Conservation (phyloP, 2,329 filamentous ascomycete genomes). For the Rugonectria rugulosa region DNA sequence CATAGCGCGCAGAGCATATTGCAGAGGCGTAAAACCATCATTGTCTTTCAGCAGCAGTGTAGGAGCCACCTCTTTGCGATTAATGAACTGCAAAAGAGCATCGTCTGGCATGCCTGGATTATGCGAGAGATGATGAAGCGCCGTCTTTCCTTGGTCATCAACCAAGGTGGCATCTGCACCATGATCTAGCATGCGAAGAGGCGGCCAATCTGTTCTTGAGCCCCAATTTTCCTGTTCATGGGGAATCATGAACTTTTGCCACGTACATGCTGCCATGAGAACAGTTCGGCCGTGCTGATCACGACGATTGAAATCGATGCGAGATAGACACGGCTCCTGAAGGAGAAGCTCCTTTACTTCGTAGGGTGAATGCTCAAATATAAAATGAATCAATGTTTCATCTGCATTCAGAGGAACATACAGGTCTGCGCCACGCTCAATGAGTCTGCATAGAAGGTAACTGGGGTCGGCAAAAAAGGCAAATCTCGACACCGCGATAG, state of each 20-base stretch:
- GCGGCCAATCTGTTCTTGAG: background rate
- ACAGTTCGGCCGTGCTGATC: conserved; percentile 28
- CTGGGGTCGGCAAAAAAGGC: no score
- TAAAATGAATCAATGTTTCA: conserved; percentile 27
- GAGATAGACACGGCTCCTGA: conserved; percentile 23
- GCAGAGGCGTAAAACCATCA: conserved; percentile 19
- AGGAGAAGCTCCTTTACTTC: conserved; percentile 1
- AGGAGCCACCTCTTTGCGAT: conserved; percentile 19
- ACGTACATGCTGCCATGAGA: conserved; percentile 30
- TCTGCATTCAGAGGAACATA: conserved; percentile 29
- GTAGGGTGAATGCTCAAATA: conserved; percentile 23
- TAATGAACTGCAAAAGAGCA: conserved; percentile 23
- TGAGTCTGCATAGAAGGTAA: conserved; percentile 16
- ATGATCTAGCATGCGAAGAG: conserved; percentile 22
- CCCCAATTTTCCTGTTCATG: background rate
- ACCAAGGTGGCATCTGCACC: conserved; percentile 23
- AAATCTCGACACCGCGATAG: conserved; percentile 8
- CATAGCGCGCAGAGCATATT: conserved; percentile 22
- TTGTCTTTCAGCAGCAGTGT: conserved; percentile 17
- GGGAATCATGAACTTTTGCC: no score
- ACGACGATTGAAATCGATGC: conserved; percentile 28
- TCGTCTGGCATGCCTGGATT: conserved; percentile 22
- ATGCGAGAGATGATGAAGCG: conserved; percentile 29
- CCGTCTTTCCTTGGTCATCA: conserved; percentile 28
- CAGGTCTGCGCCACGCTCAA: conserved; percentile 23